A percentile compares a stretch with the other conserved stretches of the same genome.
These are phyloP conservation scores for Trapa bicornis DNA, from an alignment of 345 rosid genomes.

Conservation along the genomic window DNA sequence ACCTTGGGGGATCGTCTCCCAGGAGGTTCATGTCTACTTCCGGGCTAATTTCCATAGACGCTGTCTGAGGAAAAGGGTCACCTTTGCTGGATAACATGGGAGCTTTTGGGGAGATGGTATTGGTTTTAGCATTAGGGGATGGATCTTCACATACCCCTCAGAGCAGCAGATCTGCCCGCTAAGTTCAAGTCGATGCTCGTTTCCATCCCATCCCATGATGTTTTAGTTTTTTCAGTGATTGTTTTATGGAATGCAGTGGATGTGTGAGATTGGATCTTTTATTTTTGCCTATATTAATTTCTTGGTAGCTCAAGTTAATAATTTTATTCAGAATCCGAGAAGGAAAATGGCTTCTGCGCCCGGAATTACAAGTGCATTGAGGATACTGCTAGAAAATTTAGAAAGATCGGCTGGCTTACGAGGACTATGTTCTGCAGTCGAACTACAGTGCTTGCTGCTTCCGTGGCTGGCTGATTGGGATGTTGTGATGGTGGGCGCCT, in stretches of 20 bases:
- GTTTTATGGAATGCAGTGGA: not conserved
- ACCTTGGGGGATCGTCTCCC: not conserved
- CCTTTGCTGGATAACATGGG: not conserved
- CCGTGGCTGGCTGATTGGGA: conserved; percentile 13
- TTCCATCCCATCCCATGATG: conserved; percentile 13
- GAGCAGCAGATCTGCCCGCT: conserved; percentile 84
- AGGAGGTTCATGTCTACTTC: conserved; percentile 2
- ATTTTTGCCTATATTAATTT: too few relatives aligned
- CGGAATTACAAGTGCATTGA: too few relatives aligned
- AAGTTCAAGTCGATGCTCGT: conserved; percentile 96
- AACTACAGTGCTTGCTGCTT: conserved; percentile 7
- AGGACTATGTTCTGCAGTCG: conserved; percentile 28
- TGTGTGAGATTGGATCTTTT: not conserved
- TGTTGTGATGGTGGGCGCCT: not conserved
- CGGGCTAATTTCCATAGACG: not conserved
- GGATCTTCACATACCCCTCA: conserved; percentile 69
- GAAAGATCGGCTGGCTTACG: conserved; percentile 3
- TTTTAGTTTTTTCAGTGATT: not conserved
- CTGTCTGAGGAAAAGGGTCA: not conserved
- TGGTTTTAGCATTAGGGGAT: conserved; percentile 78
- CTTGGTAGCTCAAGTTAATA: not conserved
- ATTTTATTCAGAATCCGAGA: not conserved
- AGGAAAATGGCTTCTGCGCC: too few relatives aligned
- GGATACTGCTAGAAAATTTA: too few relatives aligned
- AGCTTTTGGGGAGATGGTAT: conserved; percentile 35